A percentile compares a stretch with the other conserved stretches of the same genome.
These are phyloP conservation scores for Rosa rugosa DNA, from an alignment of 306 rosid genomes.

Conservation along the genomic window DNA sequence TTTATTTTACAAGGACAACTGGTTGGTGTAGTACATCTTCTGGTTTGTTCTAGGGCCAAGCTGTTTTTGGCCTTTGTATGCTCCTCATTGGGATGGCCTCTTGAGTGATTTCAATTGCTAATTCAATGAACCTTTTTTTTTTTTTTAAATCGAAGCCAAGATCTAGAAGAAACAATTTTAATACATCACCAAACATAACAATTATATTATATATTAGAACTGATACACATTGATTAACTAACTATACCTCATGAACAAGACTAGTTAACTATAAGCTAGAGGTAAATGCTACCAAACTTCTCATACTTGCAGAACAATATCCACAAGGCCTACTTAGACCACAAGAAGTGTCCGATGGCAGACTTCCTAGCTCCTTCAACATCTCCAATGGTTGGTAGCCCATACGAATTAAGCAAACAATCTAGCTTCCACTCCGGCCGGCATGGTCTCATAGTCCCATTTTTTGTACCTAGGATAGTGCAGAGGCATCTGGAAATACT, in stretches of 20 bases:
- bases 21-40: too few relatives aligned
- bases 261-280: neutral
- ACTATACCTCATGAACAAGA: neutral
- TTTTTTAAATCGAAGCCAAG: too few relatives aligned
- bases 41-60: too few relatives aligned
- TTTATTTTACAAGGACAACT: too few relatives aligned
- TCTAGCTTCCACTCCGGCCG: conserved; percentile 61
- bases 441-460: conserved; percentile 60
- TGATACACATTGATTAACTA: neutral
- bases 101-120: too few relatives aligned
- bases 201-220: neutral
- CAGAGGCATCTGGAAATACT: conserved; percentile 58
- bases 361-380: conserved; percentile 48
- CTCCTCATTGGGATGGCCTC: too few relatives aligned
- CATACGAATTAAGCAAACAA: conserved; percentile 60
- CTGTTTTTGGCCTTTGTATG: too few relatives aligned
- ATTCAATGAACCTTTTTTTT: too few relatives aligned
- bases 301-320: neutral
- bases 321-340: neutral
- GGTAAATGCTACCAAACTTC: neutral
- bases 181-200: too few relatives aligned
- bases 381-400: conserved; percentile 49
- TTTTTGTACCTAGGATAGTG: conserved; percentile 62
- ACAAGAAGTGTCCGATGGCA: conserved; percentile 48
- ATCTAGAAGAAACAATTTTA: too few relatives aligned